Evolutionary conservation across 208 protist species (phyloP).

Genomic region (Acanthamoeba comandoni): DNA sequence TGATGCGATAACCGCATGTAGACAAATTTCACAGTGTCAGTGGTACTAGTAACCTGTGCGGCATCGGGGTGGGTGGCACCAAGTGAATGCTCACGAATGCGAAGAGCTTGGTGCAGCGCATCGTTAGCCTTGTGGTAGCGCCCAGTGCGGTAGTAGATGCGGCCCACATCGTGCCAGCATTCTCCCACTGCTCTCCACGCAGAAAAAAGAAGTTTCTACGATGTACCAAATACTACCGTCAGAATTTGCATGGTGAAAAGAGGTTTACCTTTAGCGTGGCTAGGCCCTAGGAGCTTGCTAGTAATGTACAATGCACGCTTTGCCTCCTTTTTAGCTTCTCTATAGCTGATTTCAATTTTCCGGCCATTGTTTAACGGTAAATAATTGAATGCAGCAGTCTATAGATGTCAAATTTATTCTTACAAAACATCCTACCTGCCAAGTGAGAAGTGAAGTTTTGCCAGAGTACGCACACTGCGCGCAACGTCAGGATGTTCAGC

Average conservation of each 20-base stretch:
- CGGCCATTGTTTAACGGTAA: too few species aligned
- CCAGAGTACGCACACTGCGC: conserved; percentile 53
- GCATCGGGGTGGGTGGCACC: conserved; percentile 70
- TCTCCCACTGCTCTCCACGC: background rate
- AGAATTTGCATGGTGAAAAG: background rate
- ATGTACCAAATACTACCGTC: background rate
- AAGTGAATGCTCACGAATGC: conserved; percentile 37
- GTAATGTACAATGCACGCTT: conserved; percentile 67
- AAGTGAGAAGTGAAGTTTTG: conserved; percentile 67
- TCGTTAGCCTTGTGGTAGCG: conserved; percentile 36
- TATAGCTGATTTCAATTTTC: conserved; percentile 17
- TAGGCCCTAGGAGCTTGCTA: conserved; percentile 57
- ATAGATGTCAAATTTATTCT: too few species aligned
- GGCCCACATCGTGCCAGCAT: background rate
- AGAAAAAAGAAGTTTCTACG: background rate
- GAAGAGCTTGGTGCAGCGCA: conserved; percentile 40
- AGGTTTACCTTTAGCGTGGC: conserved; percentile 61
- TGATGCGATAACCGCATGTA: too few species aligned
- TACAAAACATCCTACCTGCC: conserved; percentile 9
- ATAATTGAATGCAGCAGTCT: too few species aligned
- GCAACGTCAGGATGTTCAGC: conserved; percentile 70
- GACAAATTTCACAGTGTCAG: too few species aligned
- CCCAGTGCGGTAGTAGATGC: conserved; percentile 50
- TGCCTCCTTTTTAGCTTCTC: conserved; percentile 48
- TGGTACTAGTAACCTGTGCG: background rate